Conservation (phyloP, 768 basidiomycete species). For the Phylloporus sp. region DNA sequence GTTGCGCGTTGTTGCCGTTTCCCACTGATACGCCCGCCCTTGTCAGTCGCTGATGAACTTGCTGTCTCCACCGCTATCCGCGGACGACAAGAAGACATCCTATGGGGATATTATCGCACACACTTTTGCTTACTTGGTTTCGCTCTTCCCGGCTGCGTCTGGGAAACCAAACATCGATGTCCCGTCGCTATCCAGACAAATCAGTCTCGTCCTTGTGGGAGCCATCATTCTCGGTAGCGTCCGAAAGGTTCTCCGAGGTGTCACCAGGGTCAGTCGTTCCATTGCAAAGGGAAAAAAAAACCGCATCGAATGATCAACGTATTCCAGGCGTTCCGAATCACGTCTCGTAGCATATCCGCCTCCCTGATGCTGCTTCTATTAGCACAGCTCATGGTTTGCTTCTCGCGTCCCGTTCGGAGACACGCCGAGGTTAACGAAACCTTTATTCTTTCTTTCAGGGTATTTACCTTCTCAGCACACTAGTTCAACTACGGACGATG, state of each 20-base stretch:
- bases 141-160: constrained; percentile 34
- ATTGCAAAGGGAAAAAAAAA: background rate
- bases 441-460: constrained; percentile 43
- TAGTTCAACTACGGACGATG: constrained; percentile 76
- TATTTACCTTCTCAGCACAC: constrained; percentile 76
- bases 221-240: constrained; percentile 72
- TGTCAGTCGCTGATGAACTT: constrained; percentile 32
- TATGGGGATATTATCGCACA: constrained; percentile 42
- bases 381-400: constrained; percentile 74
- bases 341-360: constrained; percentile 64
- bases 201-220: constrained; percentile 69
- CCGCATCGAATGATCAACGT: background rate
- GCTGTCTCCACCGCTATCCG: constrained; percentile 27
- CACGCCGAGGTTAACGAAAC: background rate
- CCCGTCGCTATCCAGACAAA: constrained; percentile 44
- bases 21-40: constrained; percentile 14
- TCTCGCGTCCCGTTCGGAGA: constrained; percentile 11
- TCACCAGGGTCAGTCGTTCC: constrained; percentile 45
- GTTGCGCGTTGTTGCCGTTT: constrained; percentile 6
- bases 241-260: constrained; percentile 62
- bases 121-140: constrained; percentile 36
- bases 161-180: constrained; percentile 31
- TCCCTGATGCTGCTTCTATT: constrained; percentile 72
- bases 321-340: constrained; percentile 54
- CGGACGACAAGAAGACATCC: constrained; percentile 37